These are phyloP conservation scores for Didymella sp. DNA, from an alignment of 2,329 filamentous ascomycete species.

Conservation along the genomic window DNA sequence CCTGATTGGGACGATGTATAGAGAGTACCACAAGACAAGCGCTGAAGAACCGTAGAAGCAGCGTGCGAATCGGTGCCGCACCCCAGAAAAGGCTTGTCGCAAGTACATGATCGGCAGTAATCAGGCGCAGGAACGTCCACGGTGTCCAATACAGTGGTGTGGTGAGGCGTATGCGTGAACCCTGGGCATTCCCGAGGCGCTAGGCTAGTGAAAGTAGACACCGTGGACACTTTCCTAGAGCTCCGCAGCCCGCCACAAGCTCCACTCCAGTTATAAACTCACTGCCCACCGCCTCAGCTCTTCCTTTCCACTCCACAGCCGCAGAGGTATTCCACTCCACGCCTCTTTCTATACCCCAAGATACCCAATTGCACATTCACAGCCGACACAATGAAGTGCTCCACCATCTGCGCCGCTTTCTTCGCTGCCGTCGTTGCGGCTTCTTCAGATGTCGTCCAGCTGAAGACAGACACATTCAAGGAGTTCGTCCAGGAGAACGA, in stretches of 20 bases:
- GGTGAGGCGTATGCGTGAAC: constrained; percentile 11
- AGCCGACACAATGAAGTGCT: constrained; percentile 45
- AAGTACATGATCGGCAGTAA: constrained; percentile 15
- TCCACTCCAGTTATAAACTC: constrained; percentile 33
- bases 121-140: constrained; percentile 21
- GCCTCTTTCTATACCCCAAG: constrained; percentile 20
- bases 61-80: constrained; percentile 4
- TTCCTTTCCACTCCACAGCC: constrained; percentile 25
- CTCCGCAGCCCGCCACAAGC: constrained; percentile 29
- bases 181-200: constrained; percentile 24
- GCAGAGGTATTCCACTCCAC: constrained; percentile 27
- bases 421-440: constrained; percentile 66
- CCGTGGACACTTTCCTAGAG: constrained; percentile 22
- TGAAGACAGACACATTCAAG: constrained; percentile 87
- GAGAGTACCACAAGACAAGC: constrained; percentile 6
- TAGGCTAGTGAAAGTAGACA: constrained; percentile 27
- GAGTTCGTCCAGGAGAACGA: constrained; percentile 85
- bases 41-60: not conserved
- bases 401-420: constrained; percentile 50
- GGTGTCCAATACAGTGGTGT: constrained; percentile 34
- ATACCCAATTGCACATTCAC: constrained; percentile 18
- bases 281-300: constrained; percentile 23
- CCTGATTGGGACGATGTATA: constrained; percentile 14
- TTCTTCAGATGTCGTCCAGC: constrained; percentile 78
- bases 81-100: constrained; percentile 4